phyloP scores from a whole-genome alignment of 495 filamentous ascomycete species.

The Astrothelium subdiscretum region DNA sequence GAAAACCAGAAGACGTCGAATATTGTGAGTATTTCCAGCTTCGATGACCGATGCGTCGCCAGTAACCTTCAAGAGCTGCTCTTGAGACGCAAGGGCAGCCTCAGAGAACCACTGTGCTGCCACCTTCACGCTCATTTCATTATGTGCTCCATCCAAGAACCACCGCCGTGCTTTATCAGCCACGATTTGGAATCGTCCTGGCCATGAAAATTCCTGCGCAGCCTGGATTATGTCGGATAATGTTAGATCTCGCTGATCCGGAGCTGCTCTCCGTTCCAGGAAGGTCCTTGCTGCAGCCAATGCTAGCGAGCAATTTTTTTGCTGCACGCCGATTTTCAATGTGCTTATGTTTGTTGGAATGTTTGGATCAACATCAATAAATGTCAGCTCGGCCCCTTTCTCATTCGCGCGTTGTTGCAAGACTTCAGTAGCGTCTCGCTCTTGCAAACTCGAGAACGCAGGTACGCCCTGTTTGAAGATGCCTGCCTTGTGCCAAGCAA shows the following conservation, averaged over 20 bases:
- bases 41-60: neutral
- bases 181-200: too few species aligned
- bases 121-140: slow-evolving; percentile 32
- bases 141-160: slow-evolving; percentile 42
- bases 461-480: slow-evolving; percentile 19
- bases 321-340: too few species aligned
- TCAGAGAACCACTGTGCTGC: slow-evolving; percentile 35
- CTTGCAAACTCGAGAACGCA: slow-evolving; percentile 14
- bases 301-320: slow-evolving; percentile 31
- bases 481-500: slow-evolving; percentile 24
- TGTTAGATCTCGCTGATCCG: slow-evolving; percentile 19
- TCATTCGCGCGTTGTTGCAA: slow-evolving; percentile 10
- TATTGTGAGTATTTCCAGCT: neutral
- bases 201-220: too few species aligned
- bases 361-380: too few species aligned
- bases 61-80: neutral
- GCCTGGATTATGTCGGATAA: neutral
- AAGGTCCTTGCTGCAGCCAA: too few species aligned
- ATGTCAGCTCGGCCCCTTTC: slow-evolving; percentile 8
- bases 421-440: neutral
- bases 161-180: slow-evolving; percentile 22
- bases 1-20: too few species aligned
- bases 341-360: too few species aligned
- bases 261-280: too few species aligned
- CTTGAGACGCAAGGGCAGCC: neutral